A percentile compares a stretch with the other conserved stretches of the same genome.
Evolutionary conservation across 768 basidiomycete species (phyloP).

Genomic region (Sporobolomyces phaffii): DNA sequence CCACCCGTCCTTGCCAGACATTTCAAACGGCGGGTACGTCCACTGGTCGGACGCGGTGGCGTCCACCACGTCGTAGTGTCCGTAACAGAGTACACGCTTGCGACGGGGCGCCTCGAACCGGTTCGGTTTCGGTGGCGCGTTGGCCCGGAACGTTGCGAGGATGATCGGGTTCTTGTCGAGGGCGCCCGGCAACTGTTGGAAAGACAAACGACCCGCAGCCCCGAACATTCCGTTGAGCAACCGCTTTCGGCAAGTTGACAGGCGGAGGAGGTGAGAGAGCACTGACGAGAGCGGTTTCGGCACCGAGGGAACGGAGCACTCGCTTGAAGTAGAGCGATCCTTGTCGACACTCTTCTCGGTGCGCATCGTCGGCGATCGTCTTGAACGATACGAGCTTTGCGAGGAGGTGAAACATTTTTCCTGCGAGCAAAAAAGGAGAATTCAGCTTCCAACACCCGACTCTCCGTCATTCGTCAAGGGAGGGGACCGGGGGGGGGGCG

Average conservation of each 20-base stretch:
- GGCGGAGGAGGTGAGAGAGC: too few species aligned
- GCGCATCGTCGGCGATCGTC: slow-evolving; percentile 63
- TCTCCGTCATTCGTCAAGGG: too few species aligned
- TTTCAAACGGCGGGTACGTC: slow-evolving; percentile 73
- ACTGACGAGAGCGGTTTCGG: slow-evolving; percentile 63
- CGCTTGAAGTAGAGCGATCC: slow-evolving; percentile 88
- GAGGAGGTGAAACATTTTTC: slow-evolving; percentile 40
- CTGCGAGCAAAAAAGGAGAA: not conserved
- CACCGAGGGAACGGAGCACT: slow-evolving; percentile 79
- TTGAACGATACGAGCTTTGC: slow-evolving; percentile 72
- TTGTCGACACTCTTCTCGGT: slow-evolving; percentile 77
- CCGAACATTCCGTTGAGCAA: too few species aligned
- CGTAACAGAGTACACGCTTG: slow-evolving; percentile 82
- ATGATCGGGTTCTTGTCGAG: slow-evolving; percentile 80
- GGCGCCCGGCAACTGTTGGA: slow-evolving; percentile 62
- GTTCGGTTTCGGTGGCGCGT: slow-evolving; percentile 47
- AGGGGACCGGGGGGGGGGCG: not conserved
- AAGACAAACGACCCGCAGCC: too few species aligned
- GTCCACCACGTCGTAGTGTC: slow-evolving; percentile 97
- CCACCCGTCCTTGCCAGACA: slow-evolving; percentile 79
- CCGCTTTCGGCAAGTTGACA: not conserved
- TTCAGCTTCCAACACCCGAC: not conserved
- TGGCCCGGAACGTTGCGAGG: slow-evolving; percentile 76
- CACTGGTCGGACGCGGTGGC: slow-evolving; percentile 64
- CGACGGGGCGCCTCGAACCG: slow-evolving; percentile 45